Percentiles rank a stretch among this genome's conserved stretches.
Conservation (phyloP, 75 land plant genomes). For the Cunninghamia lanceolata region DNA sequence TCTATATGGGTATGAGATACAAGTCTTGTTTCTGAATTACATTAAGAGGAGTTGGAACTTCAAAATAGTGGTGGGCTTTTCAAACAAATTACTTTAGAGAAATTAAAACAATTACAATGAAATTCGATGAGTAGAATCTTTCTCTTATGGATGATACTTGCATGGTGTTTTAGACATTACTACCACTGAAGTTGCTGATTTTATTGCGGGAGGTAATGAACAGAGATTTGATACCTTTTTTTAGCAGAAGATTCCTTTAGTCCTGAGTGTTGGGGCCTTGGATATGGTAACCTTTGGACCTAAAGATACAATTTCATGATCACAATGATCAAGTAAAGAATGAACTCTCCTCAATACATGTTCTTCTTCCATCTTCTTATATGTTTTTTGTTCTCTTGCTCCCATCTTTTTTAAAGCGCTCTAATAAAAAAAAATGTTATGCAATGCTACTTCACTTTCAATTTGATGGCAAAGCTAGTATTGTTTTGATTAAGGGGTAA, state of each 20-base stretch:
- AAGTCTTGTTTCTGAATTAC: neutral
- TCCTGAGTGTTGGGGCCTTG: slow-evolving; percentile 89
- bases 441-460: neutral
- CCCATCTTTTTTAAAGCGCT: neutral
- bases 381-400: neutral
- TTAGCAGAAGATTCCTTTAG: slow-evolving; percentile 70
- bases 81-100: neutral
- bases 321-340: slow-evolving; percentile 84
- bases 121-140: neutral
- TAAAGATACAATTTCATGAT: slow-evolving; percentile 59
- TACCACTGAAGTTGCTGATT: slow-evolving; percentile 95
- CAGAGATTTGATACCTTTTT: slow-evolving; percentile 76
- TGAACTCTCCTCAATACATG: neutral
- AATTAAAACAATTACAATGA: neutral
- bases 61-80: neutral
- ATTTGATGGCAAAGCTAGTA: neutral
- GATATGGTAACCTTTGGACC: slow-evolving; percentile 99
- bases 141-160: neutral
- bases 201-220: slow-evolving; percentile 82
- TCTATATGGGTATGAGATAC: neutral
- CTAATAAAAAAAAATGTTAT: neutral
- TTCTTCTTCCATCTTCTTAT: neutral
- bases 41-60: neutral
- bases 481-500: no score
- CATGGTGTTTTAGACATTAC: slow-evolving; percentile 95